These are phyloP conservation scores for Mycena alexandri DNA, from an alignment of 768 basidiomycete genomes.

Conservation along the genomic window DNA sequence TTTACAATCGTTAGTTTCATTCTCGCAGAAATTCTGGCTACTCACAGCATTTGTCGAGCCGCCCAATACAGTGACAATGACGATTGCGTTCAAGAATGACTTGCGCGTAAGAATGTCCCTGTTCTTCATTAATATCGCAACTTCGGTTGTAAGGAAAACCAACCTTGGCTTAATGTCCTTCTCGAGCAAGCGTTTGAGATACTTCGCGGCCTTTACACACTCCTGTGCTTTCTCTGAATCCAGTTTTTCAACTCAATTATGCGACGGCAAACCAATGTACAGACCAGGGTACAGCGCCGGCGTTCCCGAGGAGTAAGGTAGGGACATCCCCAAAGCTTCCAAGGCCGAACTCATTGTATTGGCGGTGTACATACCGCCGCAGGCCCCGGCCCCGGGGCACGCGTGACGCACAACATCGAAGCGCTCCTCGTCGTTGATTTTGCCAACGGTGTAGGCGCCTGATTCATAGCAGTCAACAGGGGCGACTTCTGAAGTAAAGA, in stretches of 20 bases:
- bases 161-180: conserved; percentile 86
- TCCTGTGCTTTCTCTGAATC: conserved; percentile 84
- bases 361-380: conserved; percentile 92
- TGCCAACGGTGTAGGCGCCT: conserved; percentile 84
- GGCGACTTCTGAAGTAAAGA: not conserved
- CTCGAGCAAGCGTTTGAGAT: conserved; percentile 80
- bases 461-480: not conserved
- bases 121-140: not conserved
- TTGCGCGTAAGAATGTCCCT: conserved; percentile 76
- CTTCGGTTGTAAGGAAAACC: not conserved
- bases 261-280: conserved; percentile 16
- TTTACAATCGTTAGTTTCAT: conserved; percentile 1
- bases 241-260: not conserved
- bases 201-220: conserved; percentile 82
- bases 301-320: conserved; percentile 85
- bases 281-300: conserved; percentile 81
- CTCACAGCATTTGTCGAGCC: conserved; percentile 90
- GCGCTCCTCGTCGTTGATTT: conserved; percentile 83
- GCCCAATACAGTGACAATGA: conserved; percentile 82
- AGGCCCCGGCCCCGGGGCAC: conserved; percentile 87
- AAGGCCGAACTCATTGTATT: conserved; percentile 91
- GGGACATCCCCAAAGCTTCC: conserved; percentile 87
- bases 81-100: conserved; percentile 88
- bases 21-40: conserved; percentile 18
- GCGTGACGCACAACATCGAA: conserved; percentile 89